These are phyloP conservation scores for Nannochloropsis granulata DNA, from an alignment of 108 stramenopile genomes.

Conservation along the genomic window DNA sequence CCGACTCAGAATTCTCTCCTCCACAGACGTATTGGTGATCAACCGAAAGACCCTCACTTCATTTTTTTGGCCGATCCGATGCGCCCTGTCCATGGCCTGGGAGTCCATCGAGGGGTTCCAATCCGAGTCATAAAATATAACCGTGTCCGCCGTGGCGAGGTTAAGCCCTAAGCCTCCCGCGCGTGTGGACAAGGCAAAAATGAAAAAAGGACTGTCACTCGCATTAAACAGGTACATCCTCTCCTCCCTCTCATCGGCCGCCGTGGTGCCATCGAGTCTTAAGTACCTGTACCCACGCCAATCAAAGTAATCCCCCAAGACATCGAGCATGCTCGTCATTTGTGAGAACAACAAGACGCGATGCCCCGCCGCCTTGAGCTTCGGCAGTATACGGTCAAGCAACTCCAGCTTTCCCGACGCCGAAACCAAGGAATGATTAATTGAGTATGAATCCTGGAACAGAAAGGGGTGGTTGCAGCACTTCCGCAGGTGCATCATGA, in stretches of 20 bases:
- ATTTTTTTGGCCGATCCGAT: conserved; percentile 83
- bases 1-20: conserved; percentile 73
- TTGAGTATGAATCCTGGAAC: conserved; percentile 14
- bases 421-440: not conserved
- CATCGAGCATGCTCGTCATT: conserved; percentile 94
- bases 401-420: conserved; percentile 75
- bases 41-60: conserved; percentile 76
- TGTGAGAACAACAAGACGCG: conserved; percentile 84
- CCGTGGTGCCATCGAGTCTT: conserved; percentile 88
- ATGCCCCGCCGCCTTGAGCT: conserved; percentile 73
- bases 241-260: conserved; percentile 67
- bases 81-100: conserved; percentile 91
- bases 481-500: conserved; percentile 98
- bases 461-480: conserved; percentile 54
- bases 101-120: conserved; percentile 59
- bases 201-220: conserved; percentile 40
- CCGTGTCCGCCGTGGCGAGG: conserved; percentile 85
- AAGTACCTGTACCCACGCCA: conserved; percentile 52
- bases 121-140: conserved; percentile 77
- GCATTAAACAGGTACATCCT: not conserved
- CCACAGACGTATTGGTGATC: conserved; percentile 72
- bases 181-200: conserved; percentile 79
- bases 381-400: conserved; percentile 88
- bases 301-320: conserved; percentile 81
- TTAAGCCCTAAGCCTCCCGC: conserved; percentile 92